Evolutionary conservation across 1,284 basidiomycete genomes (phyloP).

Genomic region (Cutaneotrichosporon dermatis): DNA sequence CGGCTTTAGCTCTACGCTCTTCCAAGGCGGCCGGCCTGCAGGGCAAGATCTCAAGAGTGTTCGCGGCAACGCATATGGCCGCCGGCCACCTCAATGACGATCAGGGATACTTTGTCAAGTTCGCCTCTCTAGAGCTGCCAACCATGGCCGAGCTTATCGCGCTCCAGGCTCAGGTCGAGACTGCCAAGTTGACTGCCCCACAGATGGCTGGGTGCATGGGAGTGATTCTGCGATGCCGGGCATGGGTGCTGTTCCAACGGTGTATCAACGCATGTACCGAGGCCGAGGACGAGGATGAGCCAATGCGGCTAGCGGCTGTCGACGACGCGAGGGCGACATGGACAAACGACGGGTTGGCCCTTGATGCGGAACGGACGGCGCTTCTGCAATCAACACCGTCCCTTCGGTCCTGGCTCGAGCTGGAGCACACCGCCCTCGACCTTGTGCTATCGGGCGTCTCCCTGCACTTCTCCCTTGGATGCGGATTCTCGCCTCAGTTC

Average conservation of each 20-base stretch:
- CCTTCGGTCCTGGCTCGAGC: constrained; percentile 4
- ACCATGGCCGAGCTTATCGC: not conserved
- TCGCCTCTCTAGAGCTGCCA: not conserved
- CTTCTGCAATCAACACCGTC: not conserved
- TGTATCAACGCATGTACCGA: not conserved
- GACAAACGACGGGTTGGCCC: not conserved
- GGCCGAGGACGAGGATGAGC: not conserved
- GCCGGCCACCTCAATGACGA: constrained; percentile 22
- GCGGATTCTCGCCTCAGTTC: constrained; percentile 1
- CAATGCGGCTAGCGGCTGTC: not conserved
- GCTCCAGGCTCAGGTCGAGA: not conserved
- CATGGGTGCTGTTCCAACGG: constrained; percentile 3
- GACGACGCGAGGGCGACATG: not conserved
- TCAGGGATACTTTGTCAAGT: not conserved
- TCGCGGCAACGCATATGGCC: not conserved
- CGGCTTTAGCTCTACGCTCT: not conserved
- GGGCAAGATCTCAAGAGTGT: not conserved
- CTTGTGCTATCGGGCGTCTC: constrained; percentile 1
- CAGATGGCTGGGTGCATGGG: not conserved
- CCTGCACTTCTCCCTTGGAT: constrained; percentile 3
- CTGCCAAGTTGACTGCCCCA: constrained; percentile 17
- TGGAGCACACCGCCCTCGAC: constrained; percentile 5
- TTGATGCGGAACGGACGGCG: not conserved
- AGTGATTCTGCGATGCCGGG: constrained; percentile 1
- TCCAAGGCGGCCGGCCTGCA: not conserved